These are phyloP conservation scores for Acanthamoeba sp. DNA, from an alignment of 208 protist species.

Conservation along the genomic window DNA sequence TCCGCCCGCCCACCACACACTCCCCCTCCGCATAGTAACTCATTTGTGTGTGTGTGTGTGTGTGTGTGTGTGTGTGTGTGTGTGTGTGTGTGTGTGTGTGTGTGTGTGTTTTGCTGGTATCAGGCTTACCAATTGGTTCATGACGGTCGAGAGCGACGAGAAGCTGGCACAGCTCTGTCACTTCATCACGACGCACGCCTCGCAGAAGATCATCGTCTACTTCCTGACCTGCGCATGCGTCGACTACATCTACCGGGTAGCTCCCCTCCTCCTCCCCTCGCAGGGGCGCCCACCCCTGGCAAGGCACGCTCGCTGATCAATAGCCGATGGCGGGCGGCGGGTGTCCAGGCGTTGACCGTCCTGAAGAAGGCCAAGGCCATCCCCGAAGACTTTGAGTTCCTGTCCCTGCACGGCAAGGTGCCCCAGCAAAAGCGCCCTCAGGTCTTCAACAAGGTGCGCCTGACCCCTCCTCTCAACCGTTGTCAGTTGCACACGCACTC, in stretches of 20 bases:
- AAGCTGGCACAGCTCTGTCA: slow-evolving; percentile 85
- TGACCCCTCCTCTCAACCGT: background rate
- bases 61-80: too few species aligned
- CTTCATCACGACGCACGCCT: slow-evolving; percentile 81
- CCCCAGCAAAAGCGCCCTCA: slow-evolving; percentile 75
- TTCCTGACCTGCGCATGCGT: slow-evolving; percentile 90
- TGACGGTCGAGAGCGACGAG: slow-evolving; percentile 77
- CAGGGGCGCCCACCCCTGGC: too few species aligned
- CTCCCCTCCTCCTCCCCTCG: too few species aligned
- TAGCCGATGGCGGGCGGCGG: too few species aligned
- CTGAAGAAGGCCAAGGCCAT: slow-evolving; percentile 61
- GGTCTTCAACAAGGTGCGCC: slow-evolving; percentile 52
- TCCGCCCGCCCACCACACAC: too few species aligned
- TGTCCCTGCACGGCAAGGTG: slow-evolving; percentile 90
- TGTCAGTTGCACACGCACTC: background rate
- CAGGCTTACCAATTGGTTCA: slow-evolving; percentile 87
- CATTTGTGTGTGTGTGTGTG: too few species aligned
- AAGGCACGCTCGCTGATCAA: too few species aligned
- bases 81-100: slow-evolving; percentile 53
- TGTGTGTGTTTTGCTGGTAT: background rate
- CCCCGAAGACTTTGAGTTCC: slow-evolving; percentile 70
- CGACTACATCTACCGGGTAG: slow-evolving; percentile 88
- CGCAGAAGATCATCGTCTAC: slow-evolving; percentile 90
- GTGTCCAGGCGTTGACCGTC: background rate
- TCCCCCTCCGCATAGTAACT: too few species aligned